Evolutionary conservation across 2,329 filamentous ascomycete species (phyloP).

Genomic region (Ascosphaera aggregata): DNA sequence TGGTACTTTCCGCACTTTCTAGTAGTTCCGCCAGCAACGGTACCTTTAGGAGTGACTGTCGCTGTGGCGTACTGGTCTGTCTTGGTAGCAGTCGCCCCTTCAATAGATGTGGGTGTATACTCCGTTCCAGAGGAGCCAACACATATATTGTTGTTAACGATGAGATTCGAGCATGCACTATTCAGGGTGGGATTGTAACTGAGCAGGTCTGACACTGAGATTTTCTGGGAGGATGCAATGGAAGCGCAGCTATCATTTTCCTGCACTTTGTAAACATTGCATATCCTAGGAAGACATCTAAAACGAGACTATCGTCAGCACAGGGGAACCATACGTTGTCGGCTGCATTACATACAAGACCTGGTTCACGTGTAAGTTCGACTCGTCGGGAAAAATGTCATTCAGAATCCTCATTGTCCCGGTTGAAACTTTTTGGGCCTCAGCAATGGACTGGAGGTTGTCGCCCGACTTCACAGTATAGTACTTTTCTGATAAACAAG

Average conservation of each 20-base stretch:
- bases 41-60: slow-evolving; percentile 1
- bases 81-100: neutral
- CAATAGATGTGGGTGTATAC: neutral
- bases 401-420: neutral
- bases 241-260: slow-evolving; percentile 5
- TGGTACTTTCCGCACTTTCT: slow-evolving; percentile 3
- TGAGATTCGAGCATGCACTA: slow-evolving; percentile 5
- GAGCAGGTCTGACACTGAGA: slow-evolving; percentile 4
- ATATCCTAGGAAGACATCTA: slow-evolving; percentile 3
- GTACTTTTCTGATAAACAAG: neutral
- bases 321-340: neutral
- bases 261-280: slow-evolving; percentile 3
- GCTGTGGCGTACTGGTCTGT: neutral
- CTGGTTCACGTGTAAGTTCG: neutral
- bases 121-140: neutral
- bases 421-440: neutral
- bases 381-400: neutral
- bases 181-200: slow-evolving; percentile 6
- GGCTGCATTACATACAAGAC: neutral
- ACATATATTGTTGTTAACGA: neutral
- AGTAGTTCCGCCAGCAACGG: slow-evolving; percentile 3
- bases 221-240: neutral
- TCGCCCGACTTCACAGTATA: neutral
- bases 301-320: neutral
- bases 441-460: neutral